A percentile compares a stretch with the other conserved stretches of the same genome.
Conservation (phyloP, 2,329 filamentous ascomycete genomes). For the Claviceps sp. region DNA sequence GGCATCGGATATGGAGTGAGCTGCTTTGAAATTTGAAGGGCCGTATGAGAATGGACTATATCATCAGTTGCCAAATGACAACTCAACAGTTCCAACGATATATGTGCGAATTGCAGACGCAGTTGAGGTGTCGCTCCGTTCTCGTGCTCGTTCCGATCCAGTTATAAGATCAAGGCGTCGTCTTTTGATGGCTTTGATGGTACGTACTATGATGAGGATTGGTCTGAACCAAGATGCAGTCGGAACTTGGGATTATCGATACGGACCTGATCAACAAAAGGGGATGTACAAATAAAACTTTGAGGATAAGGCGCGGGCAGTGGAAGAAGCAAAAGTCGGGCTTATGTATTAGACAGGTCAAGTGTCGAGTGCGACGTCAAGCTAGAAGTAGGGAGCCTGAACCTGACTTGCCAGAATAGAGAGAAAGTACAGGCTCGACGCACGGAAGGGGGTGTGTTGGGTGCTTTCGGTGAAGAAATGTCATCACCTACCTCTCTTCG, state of each 20-base stretch:
- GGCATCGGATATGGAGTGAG: too few relatives aligned
- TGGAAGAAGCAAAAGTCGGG: not conserved
- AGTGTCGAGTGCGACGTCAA: not conserved
- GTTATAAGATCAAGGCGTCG: not conserved
- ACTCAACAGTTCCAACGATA: constrained; percentile 21
- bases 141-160: not conserved
- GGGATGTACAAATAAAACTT: not conserved
- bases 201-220: not conserved
- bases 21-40: constrained; percentile 13
- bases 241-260: not conserved
- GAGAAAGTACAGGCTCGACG: not conserved
- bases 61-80: constrained; percentile 18
- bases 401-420: not conserved
- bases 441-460: not conserved
- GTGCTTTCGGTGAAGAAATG: constrained; percentile 1
- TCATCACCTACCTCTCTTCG: constrained; percentile 5
- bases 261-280: not conserved
- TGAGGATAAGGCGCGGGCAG: not conserved
- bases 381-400: not conserved
- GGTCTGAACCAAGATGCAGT: not conserved
- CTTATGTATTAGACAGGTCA: not conserved
- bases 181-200: not conserved
- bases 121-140: not conserved
- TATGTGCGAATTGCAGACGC: not conserved
- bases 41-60: constrained; percentile 17